Evolutionary conservation across 2,329 filamentous ascomycete genomes (phyloP), one percentile per base, ranked within the genome.

Genomic region (Monosporascus sp.): DNA sequence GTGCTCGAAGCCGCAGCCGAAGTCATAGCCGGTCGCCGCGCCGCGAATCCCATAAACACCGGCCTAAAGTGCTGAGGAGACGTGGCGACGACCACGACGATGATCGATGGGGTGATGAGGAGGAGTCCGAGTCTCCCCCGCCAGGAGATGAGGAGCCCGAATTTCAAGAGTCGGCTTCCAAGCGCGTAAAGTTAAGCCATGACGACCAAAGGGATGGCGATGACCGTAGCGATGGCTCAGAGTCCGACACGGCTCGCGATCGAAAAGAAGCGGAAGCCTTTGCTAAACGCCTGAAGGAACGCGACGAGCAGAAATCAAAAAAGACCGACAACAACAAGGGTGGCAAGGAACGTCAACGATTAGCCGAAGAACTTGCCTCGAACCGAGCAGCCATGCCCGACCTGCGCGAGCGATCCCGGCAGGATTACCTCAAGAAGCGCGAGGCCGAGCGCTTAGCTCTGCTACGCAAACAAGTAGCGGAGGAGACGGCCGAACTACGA

Each of bases 351-450:
- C 76, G 86, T 48, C 76, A 85, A 56, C 78, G 80, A 1, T 69
- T 89, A 54, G 85, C 84, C 11, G 85, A 88, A 56, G 85, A 91
- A 67, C 78, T 85, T 4, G 79, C 81, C 38, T 82, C 87, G 7
- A 79, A 87, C 53, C 79, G 78, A 57, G 85, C 85, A 8, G 88
- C 88, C n/a, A 79, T 96, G 68, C 85, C 86, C 3, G 91, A 95
- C 56, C 72, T 97, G 19, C 82, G 94, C 43, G 78, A 94, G 65
- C 83, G 91, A 35, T 96, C 92, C 3, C 84, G 94, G 56, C 92
- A 97, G 66, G 87, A 94, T 60, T 99, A 99, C 66, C 78, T 99
- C 31, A 91, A 91, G 71, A 97, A 99, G 76, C 82, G 94, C 58
- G 92, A 97, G 68, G 78, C 87, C 0, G 91, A 97, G 70, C 84